These are phyloP conservation scores for Chaetomium globosum DNA, from an alignment of 2,329 filamentous ascomycete genomes.

Conservation along the genomic window DNA sequence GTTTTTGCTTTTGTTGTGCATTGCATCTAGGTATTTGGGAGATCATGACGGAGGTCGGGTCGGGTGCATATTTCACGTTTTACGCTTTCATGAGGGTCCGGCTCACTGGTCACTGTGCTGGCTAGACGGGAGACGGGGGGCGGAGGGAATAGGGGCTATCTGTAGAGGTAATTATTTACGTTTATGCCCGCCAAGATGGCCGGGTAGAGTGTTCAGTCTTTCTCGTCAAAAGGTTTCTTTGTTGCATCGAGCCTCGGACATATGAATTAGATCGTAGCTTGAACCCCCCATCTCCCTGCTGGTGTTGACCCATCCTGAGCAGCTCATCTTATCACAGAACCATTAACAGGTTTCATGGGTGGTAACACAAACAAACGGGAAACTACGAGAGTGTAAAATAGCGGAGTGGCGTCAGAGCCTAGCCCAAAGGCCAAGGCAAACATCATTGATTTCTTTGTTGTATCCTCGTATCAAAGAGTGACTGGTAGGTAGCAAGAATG, in stretches of 20 bases:
- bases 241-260: neutral
- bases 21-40: neutral
- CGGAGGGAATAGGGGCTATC: neutral
- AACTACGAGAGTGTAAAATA: too few relatives aligned
- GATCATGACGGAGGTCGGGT: neutral
- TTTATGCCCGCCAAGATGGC: neutral
- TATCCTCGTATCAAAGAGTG: neutral
- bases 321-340: neutral
- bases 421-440: neutral
- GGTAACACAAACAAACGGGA: neutral
- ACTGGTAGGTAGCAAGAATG: neutral
- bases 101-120: neutral
- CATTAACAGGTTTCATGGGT: neutral
- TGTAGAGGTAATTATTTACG: slow-evolving; percentile 6
- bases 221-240: too few relatives aligned
- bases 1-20: slow-evolving; percentile 1
- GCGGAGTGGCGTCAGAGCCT: neutral
- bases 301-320: too few relatives aligned
- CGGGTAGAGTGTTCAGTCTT: neutral
- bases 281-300: too few relatives aligned
- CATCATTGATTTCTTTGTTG: neutral
- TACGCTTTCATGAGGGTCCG: slow-evolving; percentile 3
- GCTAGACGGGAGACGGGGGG: neutral
- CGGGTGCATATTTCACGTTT: neutral
- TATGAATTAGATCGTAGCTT: neutral